Evolutionary conservation across 257 asterid genomes (phyloP).

Genomic region (Ilex aquifolium): DNA sequence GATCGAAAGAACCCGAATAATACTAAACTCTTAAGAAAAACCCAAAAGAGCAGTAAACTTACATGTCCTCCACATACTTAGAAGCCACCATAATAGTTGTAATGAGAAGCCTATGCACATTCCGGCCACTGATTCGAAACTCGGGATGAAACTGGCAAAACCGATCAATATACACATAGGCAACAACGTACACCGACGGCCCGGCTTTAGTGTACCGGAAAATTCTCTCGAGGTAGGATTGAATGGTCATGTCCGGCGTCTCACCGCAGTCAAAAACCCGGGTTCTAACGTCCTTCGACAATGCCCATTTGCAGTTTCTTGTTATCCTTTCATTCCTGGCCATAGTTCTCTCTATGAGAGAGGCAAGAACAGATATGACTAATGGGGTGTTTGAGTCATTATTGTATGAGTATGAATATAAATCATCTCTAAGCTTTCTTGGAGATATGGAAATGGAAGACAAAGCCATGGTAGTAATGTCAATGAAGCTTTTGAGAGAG

Average conservation of each 20-base stretch:
- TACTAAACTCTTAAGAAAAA: not conserved
- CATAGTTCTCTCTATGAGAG: conserved; percentile 72
- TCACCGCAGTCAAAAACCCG: conserved; percentile 65
- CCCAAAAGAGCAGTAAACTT: conserved; percentile 21
- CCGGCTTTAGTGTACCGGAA: conserved; percentile 85
- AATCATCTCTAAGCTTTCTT: conserved; percentile 67
- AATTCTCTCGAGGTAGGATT: conserved; percentile 77
- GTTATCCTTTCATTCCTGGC: conserved; percentile 67
- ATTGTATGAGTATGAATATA: conserved; percentile 54
- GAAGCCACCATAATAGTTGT: conserved; percentile 90
- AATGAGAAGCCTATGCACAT: conserved; percentile 79
- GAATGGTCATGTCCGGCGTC: conserved; percentile 73
- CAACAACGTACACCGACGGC: conserved; percentile 82
- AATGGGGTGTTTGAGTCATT: conserved; percentile 52
- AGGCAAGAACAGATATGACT: conserved; percentile 88
- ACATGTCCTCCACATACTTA: conserved; percentile 93
- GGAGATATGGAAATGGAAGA: conserved; percentile 51
- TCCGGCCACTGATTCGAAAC: conserved; percentile 59
- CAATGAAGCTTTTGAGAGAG: not conserved
- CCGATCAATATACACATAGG: conserved; percentile 78
- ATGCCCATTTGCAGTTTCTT: conserved; percentile 28
- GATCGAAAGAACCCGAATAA: too few relatives aligned
- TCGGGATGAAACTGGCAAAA: conserved; percentile 64
- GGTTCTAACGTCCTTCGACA: conserved; percentile 26
- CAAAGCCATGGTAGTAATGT: conserved; percentile 38